A percentile compares a stretch with the other conserved stretches of the same genome.
These are phyloP conservation scores for Onygenales sp. DNA, from an alignment of 2,329 filamentous ascomycete species.

Conservation along the genomic window DNA sequence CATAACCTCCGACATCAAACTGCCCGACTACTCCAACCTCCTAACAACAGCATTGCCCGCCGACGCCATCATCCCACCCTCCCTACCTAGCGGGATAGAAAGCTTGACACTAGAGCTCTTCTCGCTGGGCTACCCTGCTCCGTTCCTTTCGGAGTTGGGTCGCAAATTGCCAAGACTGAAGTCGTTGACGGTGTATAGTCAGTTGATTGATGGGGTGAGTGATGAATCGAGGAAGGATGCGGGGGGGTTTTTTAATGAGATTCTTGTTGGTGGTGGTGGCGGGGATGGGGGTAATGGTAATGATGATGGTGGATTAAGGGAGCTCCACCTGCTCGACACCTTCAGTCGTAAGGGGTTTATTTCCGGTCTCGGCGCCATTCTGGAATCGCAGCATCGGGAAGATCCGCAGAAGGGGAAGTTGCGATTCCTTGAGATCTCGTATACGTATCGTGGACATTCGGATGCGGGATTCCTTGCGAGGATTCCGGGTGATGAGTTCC, in stretches of 20 bases:
- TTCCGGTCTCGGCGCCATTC: conserved; percentile 16
- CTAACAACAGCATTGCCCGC: conserved; percentile 22
- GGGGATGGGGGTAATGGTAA: conserved; percentile 8
- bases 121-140: conserved; percentile 37
- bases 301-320: conserved; percentile 24
- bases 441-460: conserved; percentile 36
- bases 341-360: conserved; percentile 37
- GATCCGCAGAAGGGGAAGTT: conserved; percentile 11
- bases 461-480: conserved; percentile 34
- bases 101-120: conserved; percentile 41
- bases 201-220: conserved; percentile 37
- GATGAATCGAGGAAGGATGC: conserved; percentile 30
- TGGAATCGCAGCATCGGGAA: conserved; percentile 8
- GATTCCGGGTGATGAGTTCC: conserved; percentile 29
- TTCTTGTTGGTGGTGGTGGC: not conserved
- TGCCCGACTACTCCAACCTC: conserved; percentile 35
- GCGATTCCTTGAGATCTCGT: conserved; percentile 38
- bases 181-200: conserved; percentile 36
- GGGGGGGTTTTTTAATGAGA: conserved; percentile 27
- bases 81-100: conserved; percentile 32
- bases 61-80: conserved; percentile 19
- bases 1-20: conserved; percentile 40
- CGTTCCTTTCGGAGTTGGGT: conserved; percentile 33
- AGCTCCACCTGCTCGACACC: conserved; percentile 40
- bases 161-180: conserved; percentile 32